Evolutionary conservation across 345 rosid genomes (phyloP), one percentile per base, ranked within the genome.

Genomic region (Moricandia arvensis): DNA sequence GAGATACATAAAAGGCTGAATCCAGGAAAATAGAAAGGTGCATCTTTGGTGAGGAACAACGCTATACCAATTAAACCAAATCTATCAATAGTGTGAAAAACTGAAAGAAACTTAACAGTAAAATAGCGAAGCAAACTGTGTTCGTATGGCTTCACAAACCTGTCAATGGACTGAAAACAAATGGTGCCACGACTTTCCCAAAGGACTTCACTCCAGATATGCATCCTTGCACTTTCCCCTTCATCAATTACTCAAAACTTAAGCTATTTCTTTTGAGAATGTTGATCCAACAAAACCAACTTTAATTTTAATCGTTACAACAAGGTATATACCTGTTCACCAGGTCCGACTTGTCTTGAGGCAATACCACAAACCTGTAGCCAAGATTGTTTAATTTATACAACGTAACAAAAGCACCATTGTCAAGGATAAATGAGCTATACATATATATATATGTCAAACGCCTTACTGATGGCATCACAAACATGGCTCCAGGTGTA

Each of bases 11-110:
- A 37, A 26, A 91, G 61, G 71, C 96, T 87, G 85, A 94, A 94
- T 21, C 98, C 96, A 27, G 96, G 98, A 87, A 83, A 94, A 68
- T 85, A 33, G 80, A 94, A 87, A 3, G 98, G 98, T 15, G 97
- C 89, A 18, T 63, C 34, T 3, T 87, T 83, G 0, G 98, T 91
- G 10, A 94, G 87, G 85, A 94, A 94, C 74, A 87, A 45, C 8
- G 98, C 98, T 93, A 88, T 33, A 49, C 4, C 45, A 2, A 54
- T 21, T 8, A 27, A 70, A 71, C 30, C 66, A 54, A 8, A 33
- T 29, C 5, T 45, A n/a, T 54, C 43, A 58, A 24, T 7, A 63
- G 21, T 57, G 3, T 37, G 37, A 41, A 62, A 5, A n/a, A n/a
- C n/a, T n/a, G n/a, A 38, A 38, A 38, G 11, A 38, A 38, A 26